Evolutionary conservation across 352 stramenopile species (phyloP).

Genomic region (Peronospora destructor): DNA sequence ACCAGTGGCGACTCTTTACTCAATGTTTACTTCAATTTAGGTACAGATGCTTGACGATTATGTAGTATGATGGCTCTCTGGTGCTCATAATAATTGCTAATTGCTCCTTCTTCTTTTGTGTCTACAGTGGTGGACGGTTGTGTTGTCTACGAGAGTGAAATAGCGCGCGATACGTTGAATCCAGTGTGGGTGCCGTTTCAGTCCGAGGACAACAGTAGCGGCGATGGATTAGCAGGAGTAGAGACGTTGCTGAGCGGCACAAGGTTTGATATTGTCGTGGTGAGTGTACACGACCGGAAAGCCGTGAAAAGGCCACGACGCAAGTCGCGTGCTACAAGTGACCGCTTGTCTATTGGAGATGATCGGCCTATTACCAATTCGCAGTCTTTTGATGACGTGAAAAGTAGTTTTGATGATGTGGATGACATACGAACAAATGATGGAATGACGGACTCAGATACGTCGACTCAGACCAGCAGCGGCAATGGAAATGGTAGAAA

Average conservation of each 20-base stretch:
- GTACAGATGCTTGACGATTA: conserved; percentile 17
- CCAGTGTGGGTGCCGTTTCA: conserved; percentile 79
- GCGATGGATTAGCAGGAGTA: conserved; percentile 24
- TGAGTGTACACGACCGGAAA: conserved; percentile 49
- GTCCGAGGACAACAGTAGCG: conserved; percentile 29
- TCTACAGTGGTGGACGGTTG: conserved; percentile 52
- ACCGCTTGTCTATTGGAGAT: conserved; percentile 34
- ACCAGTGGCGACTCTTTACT: conserved; percentile 40
- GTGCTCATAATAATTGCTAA: no score
- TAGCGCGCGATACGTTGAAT: conserved; percentile 63
- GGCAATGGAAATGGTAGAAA: conserved; percentile 8
- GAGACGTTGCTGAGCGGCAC: conserved; percentile 44
- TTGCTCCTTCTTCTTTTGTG: background rate
- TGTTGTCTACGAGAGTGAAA: conserved; percentile 69
- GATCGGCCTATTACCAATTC: conserved; percentile 41
- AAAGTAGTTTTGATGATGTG: conserved; percentile 29
- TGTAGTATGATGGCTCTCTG: no score
- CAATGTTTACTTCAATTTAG: conserved; percentile 73
- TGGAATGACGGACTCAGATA: conserved; percentile 19
- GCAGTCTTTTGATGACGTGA: conserved; percentile 33
- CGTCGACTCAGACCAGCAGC: conserved; percentile 10
- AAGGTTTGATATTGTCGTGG: conserved; percentile 58
- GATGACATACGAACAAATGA: conserved; percentile 28
- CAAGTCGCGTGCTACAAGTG: conserved; percentile 44
- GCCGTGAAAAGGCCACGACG: conserved; percentile 33